Evolutionary conservation across 208 protist genomes (phyloP), one percentile per base, ranked within the genome.

Genomic region (Herpetomonas muscarum): DNA sequence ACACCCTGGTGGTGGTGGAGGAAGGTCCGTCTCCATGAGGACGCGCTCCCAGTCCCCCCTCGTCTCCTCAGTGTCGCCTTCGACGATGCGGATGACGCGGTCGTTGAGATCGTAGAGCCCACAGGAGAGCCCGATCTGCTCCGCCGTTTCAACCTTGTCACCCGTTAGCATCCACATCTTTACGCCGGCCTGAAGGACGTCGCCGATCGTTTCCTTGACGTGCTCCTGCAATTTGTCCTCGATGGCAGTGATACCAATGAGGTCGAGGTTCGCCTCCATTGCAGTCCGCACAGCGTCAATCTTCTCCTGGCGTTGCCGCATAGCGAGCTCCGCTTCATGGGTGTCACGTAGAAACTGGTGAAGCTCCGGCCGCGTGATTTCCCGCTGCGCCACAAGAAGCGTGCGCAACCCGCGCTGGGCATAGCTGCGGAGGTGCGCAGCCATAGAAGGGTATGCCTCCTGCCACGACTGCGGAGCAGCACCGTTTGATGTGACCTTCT

Each of bases 111-210:
- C 46, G 69, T 87, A 91, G 10, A 93, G 67, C 13, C 62, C 68
- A 52, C 81, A 91, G 0, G 83, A 75, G 39, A 89, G 67, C 19
- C 77, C 96, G 70, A 99, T 98, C 65, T 98, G 95, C 64, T 98
- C 90, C 4, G 98, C 98, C 15, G 98, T 99, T 65, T 99, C 92
- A 47, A 94, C 58, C 76, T 99, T 99, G 78, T 99, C 98, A 29
- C 98, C 98, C 22, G 98, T 99, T 36, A 99, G 66, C 95, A 98
- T 98, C 94, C 95, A 98, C 24, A 98, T 78, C 42, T 80, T 83
- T 17, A 98, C 90, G 42, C 81, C 80, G 19, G 93, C 94, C 22
- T 74, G 9, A 3, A 83, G 34, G 48, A 97, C 68, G 51, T 70
- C 69, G 29, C 61, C 41, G 15, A 98, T 90, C 19, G 93, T 97